These are phyloP conservation scores for Sclerotinia sclerotiorum DNA, from an alignment of 2,329 filamentous ascomycete species.

Conservation along the genomic window DNA sequence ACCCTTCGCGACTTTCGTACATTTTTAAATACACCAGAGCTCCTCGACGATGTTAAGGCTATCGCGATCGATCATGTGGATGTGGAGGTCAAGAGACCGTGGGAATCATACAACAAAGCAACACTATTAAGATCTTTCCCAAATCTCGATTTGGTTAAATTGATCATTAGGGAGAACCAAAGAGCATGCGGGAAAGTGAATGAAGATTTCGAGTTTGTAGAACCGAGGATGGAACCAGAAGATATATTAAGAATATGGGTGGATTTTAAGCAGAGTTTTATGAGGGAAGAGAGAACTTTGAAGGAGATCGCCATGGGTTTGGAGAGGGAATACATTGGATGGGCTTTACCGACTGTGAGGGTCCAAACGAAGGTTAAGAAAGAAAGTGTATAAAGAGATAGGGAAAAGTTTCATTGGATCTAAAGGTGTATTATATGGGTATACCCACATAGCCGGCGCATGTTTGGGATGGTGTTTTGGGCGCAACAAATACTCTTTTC, in stretches of 20 bases:
- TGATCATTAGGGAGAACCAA: slow-evolving; percentile 30
- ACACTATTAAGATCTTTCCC: slow-evolving; percentile 47
- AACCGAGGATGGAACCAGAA: slow-evolving; percentile 31
- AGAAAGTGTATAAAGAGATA: neutral
- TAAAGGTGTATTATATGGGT: neutral
- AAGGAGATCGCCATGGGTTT: slow-evolving; percentile 32
- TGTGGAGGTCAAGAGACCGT: slow-evolving; percentile 47
- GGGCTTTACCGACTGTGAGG: slow-evolving; percentile 33
- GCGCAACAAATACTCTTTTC: neutral
- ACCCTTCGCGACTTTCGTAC: slow-evolving; percentile 45
- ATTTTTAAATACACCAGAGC: slow-evolving; percentile 39
- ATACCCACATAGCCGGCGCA: slow-evolving; percentile 3
- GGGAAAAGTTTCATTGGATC: neutral
- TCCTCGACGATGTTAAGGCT: slow-evolving; percentile 42
- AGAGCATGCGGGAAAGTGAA: slow-evolving; percentile 3
- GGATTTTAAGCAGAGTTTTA: slow-evolving; percentile 35
- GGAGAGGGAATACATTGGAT: slow-evolving; percentile 32
- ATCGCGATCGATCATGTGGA: slow-evolving; percentile 51
- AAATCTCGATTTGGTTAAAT: slow-evolving; percentile 34
- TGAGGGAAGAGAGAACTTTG: slow-evolving; percentile 33
- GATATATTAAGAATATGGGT: slow-evolving; percentile 34
- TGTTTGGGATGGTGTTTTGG: neutral
- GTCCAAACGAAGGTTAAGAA: slow-evolving; percentile 28
- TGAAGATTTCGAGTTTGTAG: slow-evolving; percentile 30
- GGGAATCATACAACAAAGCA: slow-evolving; percentile 54